Evolutionary conservation across 106 monocot genomes (phyloP).

Genomic region (Dendrobium catenatum): DNA sequence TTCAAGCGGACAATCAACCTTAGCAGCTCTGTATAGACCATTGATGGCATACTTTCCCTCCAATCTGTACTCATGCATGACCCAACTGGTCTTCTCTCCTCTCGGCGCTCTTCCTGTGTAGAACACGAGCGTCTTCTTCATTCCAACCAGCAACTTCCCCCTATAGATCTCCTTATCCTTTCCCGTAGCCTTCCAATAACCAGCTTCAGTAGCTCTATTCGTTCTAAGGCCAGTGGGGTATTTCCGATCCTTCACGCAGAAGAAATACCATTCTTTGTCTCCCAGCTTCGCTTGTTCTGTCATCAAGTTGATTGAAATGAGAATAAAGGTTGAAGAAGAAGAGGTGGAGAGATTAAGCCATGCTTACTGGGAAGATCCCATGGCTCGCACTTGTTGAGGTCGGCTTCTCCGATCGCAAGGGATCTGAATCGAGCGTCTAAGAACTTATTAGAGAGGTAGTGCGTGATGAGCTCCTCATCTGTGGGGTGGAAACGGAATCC

Average conservation of each 20-base stretch:
- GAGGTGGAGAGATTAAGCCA: not conserved
- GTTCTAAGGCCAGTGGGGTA: constrained; percentile 78
- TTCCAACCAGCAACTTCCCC: constrained; percentile 37
- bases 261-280: constrained; percentile 84
- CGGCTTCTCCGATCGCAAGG: constrained; percentile 34
- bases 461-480: constrained; percentile 45
- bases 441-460: constrained; percentile 43
- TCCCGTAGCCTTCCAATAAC: constrained; percentile 90
- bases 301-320: not conserved
- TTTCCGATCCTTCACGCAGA: constrained; percentile 62
- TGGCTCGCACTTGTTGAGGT: constrained; percentile 52
- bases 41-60: constrained; percentile 39
- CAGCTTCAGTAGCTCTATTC: constrained; percentile 61
- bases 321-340: not conserved
- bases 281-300: constrained; percentile 67
- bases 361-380: constrained; percentile 47
- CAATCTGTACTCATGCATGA: constrained; percentile 74
- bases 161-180: constrained; percentile 66
- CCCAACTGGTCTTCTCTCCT: constrained; percentile 63
- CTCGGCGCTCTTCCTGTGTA: constrained; percentile 69
- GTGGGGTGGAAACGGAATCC: constrained; percentile 53
- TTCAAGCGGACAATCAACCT: constrained; percentile 12
- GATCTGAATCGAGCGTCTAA: constrained; percentile 22
- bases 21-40: constrained; percentile 20
- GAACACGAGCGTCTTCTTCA: constrained; percentile 90